Evolutionary conservation across 768 basidiomycete species (phyloP).

Genomic region (Rhodosporidiobolus odoratus): DNA sequence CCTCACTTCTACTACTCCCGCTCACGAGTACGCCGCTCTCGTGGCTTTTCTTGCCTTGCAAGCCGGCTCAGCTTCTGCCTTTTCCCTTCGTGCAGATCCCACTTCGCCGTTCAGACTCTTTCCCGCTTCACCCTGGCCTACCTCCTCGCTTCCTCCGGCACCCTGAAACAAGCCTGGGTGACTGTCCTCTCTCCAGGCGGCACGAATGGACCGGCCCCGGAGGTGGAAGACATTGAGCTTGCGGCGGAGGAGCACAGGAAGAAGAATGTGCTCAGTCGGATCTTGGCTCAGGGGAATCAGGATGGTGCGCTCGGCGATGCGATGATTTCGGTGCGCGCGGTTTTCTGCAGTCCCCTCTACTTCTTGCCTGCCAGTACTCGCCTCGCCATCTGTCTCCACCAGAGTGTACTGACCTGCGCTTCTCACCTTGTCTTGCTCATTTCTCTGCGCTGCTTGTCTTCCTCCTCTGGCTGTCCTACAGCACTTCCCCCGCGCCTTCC

Average conservation of each 20-base stretch:
- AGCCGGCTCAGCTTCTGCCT: neutral
- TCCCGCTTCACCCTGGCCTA: slow-evolving; percentile 39
- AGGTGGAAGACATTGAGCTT: slow-evolving; percentile 34
- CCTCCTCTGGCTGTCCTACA: slow-evolving; percentile 1
- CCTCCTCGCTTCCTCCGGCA: slow-evolving; percentile 30
- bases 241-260: neutral
- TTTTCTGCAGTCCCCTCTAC: too few relatives aligned
- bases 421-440: neutral
- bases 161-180: slow-evolving; percentile 35
- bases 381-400: too few relatives aligned
- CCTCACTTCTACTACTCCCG: neutral
- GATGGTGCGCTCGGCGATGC: slow-evolving; percentile 26
- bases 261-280: slow-evolving; percentile 6
- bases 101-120: slow-evolving; percentile 40
- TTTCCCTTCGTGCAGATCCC: slow-evolving; percentile 18
- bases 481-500: slow-evolving; percentile 33
- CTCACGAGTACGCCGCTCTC: slow-evolving; percentile 9
- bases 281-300: slow-evolving; percentile 12
- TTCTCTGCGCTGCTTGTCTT: neutral
- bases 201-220: neutral
- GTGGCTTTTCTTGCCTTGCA: too few relatives aligned
- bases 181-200: slow-evolving; percentile 34
- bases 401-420: too few relatives aligned
- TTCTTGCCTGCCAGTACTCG: too few relatives aligned
- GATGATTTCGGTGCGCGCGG: slow-evolving; percentile 16